Conservation (phyloP, 345 rosid genomes). For the Citrus trifoliata region DNA sequence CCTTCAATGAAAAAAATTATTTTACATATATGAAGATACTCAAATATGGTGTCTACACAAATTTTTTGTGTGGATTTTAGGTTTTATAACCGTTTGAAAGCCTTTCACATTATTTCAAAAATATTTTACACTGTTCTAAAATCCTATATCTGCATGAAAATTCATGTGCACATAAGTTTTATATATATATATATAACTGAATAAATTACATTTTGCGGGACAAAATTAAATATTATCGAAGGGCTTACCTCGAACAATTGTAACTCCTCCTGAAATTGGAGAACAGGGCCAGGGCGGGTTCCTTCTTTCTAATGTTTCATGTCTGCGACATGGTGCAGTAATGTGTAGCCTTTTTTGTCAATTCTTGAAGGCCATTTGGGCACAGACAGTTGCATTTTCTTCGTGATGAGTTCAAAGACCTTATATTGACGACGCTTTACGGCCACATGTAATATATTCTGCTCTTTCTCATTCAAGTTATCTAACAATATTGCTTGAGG, state of each 20-base stretch:
- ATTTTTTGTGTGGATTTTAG: too few species aligned
- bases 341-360: neutral
- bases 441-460: neutral
- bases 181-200: too few species aligned
- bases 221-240: neutral
- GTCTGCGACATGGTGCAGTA: neutral
- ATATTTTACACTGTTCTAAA: too few species aligned
- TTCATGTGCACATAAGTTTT: too few species aligned
- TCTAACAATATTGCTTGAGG: neutral
- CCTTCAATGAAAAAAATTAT: too few species aligned
- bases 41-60: too few species aligned
- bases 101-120: too few species aligned
- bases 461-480: neutral
- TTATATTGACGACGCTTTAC: neutral
- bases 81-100: too few species aligned
- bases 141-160: too few species aligned
- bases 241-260: neutral
- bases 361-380: neutral
- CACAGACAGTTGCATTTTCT: neutral
- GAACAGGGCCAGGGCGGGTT: neutral
- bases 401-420: neutral
- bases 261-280: conserved; percentile 4
- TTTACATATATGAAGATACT: too few species aligned
- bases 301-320: neutral
- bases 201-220: too few species aligned